These are phyloP conservation scores for Acer negundo DNA, from an alignment of 345 rosid species.

Conservation along the genomic window DNA sequence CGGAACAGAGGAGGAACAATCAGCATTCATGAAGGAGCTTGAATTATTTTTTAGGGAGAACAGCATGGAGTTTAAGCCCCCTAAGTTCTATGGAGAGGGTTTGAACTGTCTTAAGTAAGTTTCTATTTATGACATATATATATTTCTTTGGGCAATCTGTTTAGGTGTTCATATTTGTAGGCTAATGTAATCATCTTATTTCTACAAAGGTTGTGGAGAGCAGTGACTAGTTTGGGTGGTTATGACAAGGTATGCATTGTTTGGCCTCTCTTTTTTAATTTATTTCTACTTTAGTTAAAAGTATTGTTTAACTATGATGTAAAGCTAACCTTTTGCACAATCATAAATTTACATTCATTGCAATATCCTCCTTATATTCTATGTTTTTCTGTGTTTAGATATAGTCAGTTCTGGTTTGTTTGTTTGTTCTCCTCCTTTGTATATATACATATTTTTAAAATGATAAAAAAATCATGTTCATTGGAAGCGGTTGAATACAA, in stretches of 20 bases:
- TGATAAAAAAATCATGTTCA: too few relatives aligned
- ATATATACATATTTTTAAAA: too few relatives aligned
- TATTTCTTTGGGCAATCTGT: neutral
- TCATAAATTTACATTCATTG: neutral
- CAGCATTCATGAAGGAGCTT: constrained; percentile 56
- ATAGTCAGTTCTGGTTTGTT: too few relatives aligned
- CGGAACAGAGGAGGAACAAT: constrained; percentile 69
- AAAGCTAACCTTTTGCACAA: neutral
- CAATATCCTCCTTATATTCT: too few relatives aligned
- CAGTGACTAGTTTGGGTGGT: constrained; percentile 71
- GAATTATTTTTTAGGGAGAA: constrained; percentile 58
- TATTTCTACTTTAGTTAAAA: neutral
- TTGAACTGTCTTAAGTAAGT: constrained; percentile 74
- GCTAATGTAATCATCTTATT: constrained; percentile 19
- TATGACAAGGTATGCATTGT: constrained; percentile 58
- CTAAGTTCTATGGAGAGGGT: constrained; percentile 70
- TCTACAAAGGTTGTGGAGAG: constrained; percentile 65
- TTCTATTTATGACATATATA: constrained; percentile 1
- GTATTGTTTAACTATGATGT: neutral
- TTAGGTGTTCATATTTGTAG: neutral
- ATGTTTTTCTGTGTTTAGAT: too few relatives aligned
- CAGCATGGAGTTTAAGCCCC: constrained; percentile 69
- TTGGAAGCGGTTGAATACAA: neutral
- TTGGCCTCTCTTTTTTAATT: constrained; percentile 1
- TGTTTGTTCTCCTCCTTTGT: too few relatives aligned